Base-by-base conservation (phyloP, 305 asterid genomes). In the Coffea humblotiana region DNA sequence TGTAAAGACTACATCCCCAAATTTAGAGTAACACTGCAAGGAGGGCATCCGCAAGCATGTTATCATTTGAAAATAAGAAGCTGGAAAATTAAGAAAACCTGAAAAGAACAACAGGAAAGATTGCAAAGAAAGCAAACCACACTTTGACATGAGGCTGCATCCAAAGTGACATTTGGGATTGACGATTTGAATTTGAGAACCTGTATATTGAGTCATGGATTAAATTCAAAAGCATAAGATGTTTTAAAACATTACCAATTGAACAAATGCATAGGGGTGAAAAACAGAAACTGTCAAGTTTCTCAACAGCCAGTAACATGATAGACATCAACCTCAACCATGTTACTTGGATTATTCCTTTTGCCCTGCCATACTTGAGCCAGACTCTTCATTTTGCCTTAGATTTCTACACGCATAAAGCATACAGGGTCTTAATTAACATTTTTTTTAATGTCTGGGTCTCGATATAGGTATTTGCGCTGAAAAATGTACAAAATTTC, bases 131-230 rank as follows among this genome's bases (percentile, higher is more conserved):
- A 75, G 83, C 87, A 86, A 90, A 87, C 85, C 87, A 76, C 84
- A 96, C 99, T 88, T 89, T 94, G 82, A 94, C 48, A 86, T 96
- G 93, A 79, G 99, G 99, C 84, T 84, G 94, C 80, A 96, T 94
- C 99, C 99, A 96, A 84, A 74, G 84, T 71, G 99, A 94, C 85
- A 94, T 81, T 86, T 94, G 97, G 74, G 99, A 87, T 83, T 88
- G 97, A 77, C 95, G 93, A 83, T 86, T 91, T 79, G 92, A 85
- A 77, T 88, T 74, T 78, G 90, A 61, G 81, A 94, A 96, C 94
- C 99, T 96, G 82, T 67, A 84, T 25, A 82, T 76, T 68, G 49
- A n/a, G 27, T 35, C 21, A 27, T 56, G 70, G 29, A 51, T 71
- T 48, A 69, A 32, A 71, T n/a, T 32, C 16, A 27, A 48, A 80